Conservation (phyloP, 257 asterid genomes). For the Solanum bulbocastanum region DNA sequence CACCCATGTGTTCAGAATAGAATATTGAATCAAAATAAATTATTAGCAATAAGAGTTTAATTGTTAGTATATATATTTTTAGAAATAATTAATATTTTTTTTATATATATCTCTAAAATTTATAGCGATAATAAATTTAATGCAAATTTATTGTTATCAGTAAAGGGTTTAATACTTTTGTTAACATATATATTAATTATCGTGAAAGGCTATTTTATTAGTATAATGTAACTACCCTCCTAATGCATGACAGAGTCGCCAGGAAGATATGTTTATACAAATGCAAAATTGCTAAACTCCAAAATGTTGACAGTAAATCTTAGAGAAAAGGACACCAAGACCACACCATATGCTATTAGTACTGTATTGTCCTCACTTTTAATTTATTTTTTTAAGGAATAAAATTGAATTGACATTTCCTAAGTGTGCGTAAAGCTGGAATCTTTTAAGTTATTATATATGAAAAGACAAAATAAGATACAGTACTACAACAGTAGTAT, state of each 20-base stretch:
- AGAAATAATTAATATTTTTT: too few relatives aligned
- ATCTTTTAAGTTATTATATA: slow-evolving; percentile 1
- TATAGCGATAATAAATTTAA: too few relatives aligned
- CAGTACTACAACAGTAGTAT: not conserved
- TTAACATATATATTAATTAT: too few relatives aligned
- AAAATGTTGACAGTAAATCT: not conserved
- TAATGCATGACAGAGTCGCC: not conserved
- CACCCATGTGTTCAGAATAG: not conserved
- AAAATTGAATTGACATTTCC: not conserved
- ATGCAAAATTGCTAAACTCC: not conserved
- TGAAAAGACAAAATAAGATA: not conserved
- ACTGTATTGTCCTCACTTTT: not conserved
- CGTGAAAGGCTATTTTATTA: too few relatives aligned
- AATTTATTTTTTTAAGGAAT: not conserved
- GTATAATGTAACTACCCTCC: not conserved
- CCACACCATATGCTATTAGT: not conserved
- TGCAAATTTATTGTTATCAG: too few relatives aligned
- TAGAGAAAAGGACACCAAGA: not conserved
- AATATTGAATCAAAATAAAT: too few relatives aligned
- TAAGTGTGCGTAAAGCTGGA: not conserved
- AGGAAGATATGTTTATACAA: not conserved
- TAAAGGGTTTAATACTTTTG: accelerated
- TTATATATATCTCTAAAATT: too few relatives aligned
- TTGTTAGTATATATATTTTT: too few relatives aligned
- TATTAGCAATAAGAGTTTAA: too few relatives aligned